Percentiles rank a stretch among this genome's conserved stretches.
phyloP scores from a whole-genome alignment of 257 asterid species.

The Nyctanthes arbortristis region DNA sequence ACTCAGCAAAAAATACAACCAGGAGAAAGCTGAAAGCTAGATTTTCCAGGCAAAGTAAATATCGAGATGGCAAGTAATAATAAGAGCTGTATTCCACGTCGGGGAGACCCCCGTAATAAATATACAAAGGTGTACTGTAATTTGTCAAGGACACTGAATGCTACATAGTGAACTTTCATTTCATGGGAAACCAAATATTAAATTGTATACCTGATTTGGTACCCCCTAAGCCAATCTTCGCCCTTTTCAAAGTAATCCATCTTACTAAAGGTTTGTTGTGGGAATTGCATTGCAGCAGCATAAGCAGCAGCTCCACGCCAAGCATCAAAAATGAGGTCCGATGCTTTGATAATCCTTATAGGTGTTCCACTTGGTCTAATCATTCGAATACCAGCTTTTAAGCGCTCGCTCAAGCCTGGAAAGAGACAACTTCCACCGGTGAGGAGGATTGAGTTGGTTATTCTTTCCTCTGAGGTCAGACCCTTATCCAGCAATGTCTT shows the following conservation, averaged over 20 bases:
- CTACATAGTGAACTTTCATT: background rate
- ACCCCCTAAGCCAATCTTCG: constrained; percentile 78
- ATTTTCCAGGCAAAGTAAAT: background rate
- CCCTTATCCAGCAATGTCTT: constrained; percentile 59
- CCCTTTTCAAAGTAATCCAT: constrained; percentile 93
- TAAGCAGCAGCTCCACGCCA: constrained; percentile 94
- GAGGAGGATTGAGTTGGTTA: constrained; percentile 73
- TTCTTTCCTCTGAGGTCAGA: constrained; percentile 47
- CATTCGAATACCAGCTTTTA: constrained; percentile 84
- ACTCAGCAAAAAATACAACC: background rate
- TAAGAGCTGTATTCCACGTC: background rate
- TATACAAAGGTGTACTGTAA: no score
- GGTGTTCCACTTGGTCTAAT: constrained; percentile 79
- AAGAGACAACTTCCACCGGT: constrained; percentile 92
- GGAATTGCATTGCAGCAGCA: constrained; percentile 61
- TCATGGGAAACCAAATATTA: constrained; percentile 27
- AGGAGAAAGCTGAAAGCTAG: background rate
- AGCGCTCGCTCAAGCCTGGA: constrained; percentile 77
- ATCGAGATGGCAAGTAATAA: background rate
- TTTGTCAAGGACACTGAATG: background rate
- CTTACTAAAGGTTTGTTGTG: constrained; percentile 67
- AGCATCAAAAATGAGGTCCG: constrained; percentile 76
- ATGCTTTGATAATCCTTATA: constrained; percentile 58
- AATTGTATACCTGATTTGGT: constrained; percentile 56
- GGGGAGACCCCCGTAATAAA: background rate